phyloP scores from a whole-genome alignment of 129 eudicot genomes.

The Mikania micrantha region DNA sequence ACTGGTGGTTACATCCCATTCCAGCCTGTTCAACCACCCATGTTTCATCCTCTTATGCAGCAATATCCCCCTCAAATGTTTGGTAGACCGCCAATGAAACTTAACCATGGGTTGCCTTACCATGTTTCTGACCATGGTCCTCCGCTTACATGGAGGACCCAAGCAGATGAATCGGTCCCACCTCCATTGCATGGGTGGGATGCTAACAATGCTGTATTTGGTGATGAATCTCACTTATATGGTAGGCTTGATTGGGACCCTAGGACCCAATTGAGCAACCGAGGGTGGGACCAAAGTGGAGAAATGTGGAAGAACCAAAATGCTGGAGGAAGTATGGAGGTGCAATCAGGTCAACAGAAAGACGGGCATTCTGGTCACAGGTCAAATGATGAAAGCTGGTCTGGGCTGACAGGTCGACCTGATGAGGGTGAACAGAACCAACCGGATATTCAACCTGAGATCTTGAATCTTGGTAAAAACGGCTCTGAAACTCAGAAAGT shows the following conservation, averaged over 20 bases:
- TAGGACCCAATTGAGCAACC: constrained; percentile 37
- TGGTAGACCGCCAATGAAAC: constrained; percentile 81
- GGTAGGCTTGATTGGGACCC: constrained; percentile 73
- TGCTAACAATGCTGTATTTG: constrained; percentile 46
- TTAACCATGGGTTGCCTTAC: constrained; percentile 69
- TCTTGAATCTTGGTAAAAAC: constrained; percentile 25
- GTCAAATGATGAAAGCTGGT: constrained; percentile 37
- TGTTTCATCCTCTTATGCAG: constrained; percentile 73
- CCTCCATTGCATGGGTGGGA: constrained; percentile 86
- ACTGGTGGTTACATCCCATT: constrained; percentile 85
- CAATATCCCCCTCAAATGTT: constrained; percentile 75
- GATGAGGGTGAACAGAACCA: constrained; percentile 39
- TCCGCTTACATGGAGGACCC: constrained; percentile 59
- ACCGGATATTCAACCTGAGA: constrained; percentile 29
- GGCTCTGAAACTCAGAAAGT: constrained; percentile 24
- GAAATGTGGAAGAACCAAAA: constrained; percentile 72
- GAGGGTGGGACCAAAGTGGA: constrained; percentile 58
- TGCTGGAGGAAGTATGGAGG: constrained; percentile 32
- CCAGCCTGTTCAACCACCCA: constrained; percentile 81
- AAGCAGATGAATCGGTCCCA: constrained; percentile 51
- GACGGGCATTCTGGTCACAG: constrained; percentile 30
- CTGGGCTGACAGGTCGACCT: constrained; percentile 32
- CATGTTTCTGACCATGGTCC: constrained; percentile 71
- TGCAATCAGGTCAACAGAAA: constrained; percentile 38
- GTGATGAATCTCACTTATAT: constrained; percentile 59